phyloP scores from a whole-genome alignment of 2,329 filamentous ascomycete genomes.

The Bertia moriformis region DNA sequence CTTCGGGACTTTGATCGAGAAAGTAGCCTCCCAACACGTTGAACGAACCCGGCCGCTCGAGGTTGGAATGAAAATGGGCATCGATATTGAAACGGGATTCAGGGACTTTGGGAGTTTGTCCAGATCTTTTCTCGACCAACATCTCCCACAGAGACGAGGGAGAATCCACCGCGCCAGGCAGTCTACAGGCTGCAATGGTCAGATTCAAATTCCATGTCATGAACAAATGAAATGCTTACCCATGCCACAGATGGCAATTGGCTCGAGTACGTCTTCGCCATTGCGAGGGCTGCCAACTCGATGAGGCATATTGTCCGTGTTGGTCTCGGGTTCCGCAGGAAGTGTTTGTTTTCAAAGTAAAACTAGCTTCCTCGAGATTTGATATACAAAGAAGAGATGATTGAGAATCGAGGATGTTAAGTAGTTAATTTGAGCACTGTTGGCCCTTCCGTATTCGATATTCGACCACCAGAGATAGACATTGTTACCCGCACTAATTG shows the following conservation, averaged over 20 bases:
- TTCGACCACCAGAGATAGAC: too few relatives aligned
- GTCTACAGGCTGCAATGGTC: slow-evolving; percentile 5
- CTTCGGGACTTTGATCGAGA: slow-evolving; percentile 11
- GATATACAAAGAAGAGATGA: too few relatives aligned
- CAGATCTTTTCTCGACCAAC: slow-evolving; percentile 6
- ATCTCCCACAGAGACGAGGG: slow-evolving; percentile 6
- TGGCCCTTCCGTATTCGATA: too few relatives aligned
- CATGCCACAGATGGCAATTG: neutral
- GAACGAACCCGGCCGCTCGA: slow-evolving; percentile 9
- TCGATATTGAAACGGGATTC: slow-evolving; percentile 6
- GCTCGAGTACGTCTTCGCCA: too few relatives aligned
- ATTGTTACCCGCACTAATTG: too few relatives aligned
- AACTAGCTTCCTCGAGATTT: too few relatives aligned
- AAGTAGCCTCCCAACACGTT: slow-evolving; percentile 11
- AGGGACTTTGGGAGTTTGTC: slow-evolving; percentile 7
- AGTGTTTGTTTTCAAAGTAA: too few relatives aligned
- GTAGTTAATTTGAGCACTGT: too few relatives aligned
- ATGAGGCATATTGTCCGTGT: too few relatives aligned
- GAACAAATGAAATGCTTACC: neutral
- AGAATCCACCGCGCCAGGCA: slow-evolving; percentile 6
- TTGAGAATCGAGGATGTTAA: too few relatives aligned
- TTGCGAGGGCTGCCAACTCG: too few relatives aligned
- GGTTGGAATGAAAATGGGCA: slow-evolving; percentile 4
- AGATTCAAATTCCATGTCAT: slow-evolving; percentile 1
- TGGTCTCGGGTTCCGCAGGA: too few relatives aligned